Percentiles rank a stretch among this genome's conserved stretches.
These are phyloP conservation scores for Lipomyces yamadae DNA, from an alignment of 805 yeast genomes.

Conservation along the genomic window DNA sequence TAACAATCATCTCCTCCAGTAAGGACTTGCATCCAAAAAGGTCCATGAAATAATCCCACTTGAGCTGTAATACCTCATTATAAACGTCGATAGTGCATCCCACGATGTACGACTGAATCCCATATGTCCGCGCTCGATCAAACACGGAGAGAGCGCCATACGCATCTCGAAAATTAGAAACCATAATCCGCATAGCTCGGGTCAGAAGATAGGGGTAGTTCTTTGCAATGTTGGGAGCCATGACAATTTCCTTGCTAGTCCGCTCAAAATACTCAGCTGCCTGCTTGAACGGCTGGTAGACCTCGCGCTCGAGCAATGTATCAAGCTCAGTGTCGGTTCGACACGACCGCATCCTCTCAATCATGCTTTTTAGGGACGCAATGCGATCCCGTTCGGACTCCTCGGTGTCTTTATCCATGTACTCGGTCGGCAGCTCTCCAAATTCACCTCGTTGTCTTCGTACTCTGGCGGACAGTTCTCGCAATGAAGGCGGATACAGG, in stretches of 20 bases:
- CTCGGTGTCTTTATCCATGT: conserved; percentile 2
- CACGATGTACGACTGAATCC: conserved; percentile 47
- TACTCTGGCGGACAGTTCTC: conserved; percentile 12
- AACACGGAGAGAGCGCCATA: conserved; percentile 47
- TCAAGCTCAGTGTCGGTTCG: conserved; percentile 25
- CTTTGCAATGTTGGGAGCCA: conserved; percentile 22
- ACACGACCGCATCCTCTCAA: conserved; percentile 27
- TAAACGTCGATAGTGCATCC: conserved; percentile 50
- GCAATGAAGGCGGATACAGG: conserved; percentile 28
- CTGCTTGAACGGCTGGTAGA: conserved; percentile 29
- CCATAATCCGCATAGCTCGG: conserved; percentile 30
- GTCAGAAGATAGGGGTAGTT: conserved; percentile 32
- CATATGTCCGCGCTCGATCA: conserved; percentile 45
- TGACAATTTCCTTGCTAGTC: conserved; percentile 13
- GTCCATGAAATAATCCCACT: conserved; percentile 51
- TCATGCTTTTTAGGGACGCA: conserved; percentile 13
- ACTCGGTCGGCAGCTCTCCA: conserved; percentile 17
- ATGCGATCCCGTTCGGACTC: conserved; percentile 26
- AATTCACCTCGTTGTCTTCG: conserved; percentile 2
- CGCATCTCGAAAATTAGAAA: conserved; percentile 25
- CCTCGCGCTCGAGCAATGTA: conserved; percentile 20
- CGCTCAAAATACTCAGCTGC: conserved; percentile 22
- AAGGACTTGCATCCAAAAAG: conserved; percentile 46
- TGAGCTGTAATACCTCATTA: conserved; percentile 46
- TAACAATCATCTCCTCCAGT: conserved; percentile 51